Evolutionary conservation across 345 rosid species (phyloP), one percentile per base, ranked within the genome.

Genomic region (Salix koriyanagi): DNA sequence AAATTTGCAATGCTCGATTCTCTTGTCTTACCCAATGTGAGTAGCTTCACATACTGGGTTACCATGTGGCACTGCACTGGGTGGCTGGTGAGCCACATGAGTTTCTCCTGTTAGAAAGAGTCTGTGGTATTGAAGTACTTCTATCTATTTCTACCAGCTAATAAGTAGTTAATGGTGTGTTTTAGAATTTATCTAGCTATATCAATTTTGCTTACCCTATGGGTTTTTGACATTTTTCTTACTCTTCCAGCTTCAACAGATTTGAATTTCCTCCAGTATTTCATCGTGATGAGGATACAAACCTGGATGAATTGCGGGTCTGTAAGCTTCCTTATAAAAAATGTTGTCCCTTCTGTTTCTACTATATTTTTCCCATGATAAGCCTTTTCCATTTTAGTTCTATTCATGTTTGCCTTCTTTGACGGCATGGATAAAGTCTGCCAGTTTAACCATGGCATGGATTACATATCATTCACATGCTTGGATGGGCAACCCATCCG

Each of bases 181-280:
- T 56, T 69, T 3, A 69, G 66, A 62, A 76, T 48, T 28, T 58
- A 67, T 79, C 46, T 25, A 25, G 25, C 25, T 6, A 6, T 74
- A 72, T 16, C 13, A 44, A n/a, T 62, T 62, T 36, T 73, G 7
- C 71, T 65, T 71, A 26, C 37, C 32, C 56, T 4, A 4, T 54
- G 52, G 34, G 37, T 44, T 46, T 58, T 73, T 54, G 15, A 56
- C 60, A 48, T 68, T 69, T 80, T 62, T 65, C 36, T 66, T 61
- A 52, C 60, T 50, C 67, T 83, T 81, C 70, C 92, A 95, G 99
- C 82, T 95, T 95, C 84, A 95, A 95, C 77, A 88, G 86, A 81
- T 94, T 94, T 78, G 96, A 95, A 64, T 90, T 87, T 72, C 91
- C 97, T 25, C 99, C 99, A 52, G 89, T 93, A 79, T 92, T 95